Percentiles rank a stretch among this genome's conserved stretches.
Conservation (phyloP, 108 stramenopile genomes). For the Cyclostephanos tholiformis region DNA sequence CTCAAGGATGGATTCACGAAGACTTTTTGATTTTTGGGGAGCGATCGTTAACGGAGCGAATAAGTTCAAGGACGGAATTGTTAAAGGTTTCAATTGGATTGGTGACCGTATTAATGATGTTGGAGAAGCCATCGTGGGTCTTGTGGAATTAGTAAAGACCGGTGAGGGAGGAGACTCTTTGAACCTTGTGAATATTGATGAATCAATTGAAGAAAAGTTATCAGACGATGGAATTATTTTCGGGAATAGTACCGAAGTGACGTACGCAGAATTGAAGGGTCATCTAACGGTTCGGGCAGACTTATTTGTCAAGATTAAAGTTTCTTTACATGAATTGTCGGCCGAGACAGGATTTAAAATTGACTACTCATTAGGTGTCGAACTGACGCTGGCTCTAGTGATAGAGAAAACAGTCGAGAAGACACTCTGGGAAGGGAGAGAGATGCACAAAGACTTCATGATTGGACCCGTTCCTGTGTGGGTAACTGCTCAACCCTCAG, state of each 20-base stretch:
- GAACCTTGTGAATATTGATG: not conserved
- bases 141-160: not conserved
- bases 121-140: not conserved
- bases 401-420: not conserved
- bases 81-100: no score
- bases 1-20: not conserved
- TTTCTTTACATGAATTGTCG: not conserved
- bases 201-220: not conserved
- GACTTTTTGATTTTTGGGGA: not conserved
- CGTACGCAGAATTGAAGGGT: not conserved
- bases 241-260: not conserved
- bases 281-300: not conserved
- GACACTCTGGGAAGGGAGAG: not conserved
- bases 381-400: not conserved
- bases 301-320: constrained; percentile 8
- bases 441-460: not conserved
- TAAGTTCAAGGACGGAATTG: no score
- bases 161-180: not conserved
- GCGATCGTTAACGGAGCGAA: no score
- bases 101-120: not conserved
- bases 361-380: constrained; percentile 3
- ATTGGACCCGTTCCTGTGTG: not conserved
- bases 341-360: not conserved
- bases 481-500: not conserved
- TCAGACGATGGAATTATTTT: not conserved